Conservation (phyloP, 495 filamentous ascomycete species). For the Penicillium macrosclerotiorum region DNA sequence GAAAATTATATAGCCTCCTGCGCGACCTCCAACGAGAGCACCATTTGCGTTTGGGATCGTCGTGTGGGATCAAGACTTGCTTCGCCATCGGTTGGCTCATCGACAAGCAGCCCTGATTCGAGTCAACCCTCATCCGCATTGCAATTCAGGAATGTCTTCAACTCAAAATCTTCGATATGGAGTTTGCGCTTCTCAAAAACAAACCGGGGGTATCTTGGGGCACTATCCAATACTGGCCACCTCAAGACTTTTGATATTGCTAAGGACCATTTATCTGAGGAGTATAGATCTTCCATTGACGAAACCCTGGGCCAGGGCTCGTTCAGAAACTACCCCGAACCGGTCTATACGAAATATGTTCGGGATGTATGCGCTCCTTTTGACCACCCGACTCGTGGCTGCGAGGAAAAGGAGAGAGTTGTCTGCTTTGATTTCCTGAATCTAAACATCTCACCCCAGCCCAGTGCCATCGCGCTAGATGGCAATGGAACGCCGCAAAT, state of each 20-base stretch:
- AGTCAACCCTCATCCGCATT: slow-evolving; percentile 54
- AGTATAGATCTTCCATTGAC: slow-evolving; percentile 40
- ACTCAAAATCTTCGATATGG: slow-evolving; percentile 61
- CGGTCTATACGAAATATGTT: slow-evolving; percentile 47
- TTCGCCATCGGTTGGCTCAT: slow-evolving; percentile 35
- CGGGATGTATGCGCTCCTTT: slow-evolving; percentile 47
- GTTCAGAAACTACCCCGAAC: slow-evolving; percentile 39
- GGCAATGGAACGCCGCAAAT: slow-evolving; percentile 67
- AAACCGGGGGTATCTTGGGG: slow-evolving; percentile 68
- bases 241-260: slow-evolving; percentile 70
- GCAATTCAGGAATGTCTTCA: slow-evolving; percentile 64
- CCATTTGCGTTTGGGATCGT: slow-evolving; percentile 85
- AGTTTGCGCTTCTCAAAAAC: slow-evolving; percentile 78
- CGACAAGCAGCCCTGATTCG: slow-evolving; percentile 30
- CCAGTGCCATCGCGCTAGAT: slow-evolving; percentile 65
- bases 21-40: slow-evolving; percentile 62
- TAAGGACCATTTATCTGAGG: slow-evolving; percentile 53
- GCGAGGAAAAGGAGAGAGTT: slow-evolving; percentile 60
- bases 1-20: slow-evolving; percentile 94
- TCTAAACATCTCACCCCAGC: slow-evolving; percentile 58
- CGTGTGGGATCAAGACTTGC: slow-evolving; percentile 58
- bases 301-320: slow-evolving; percentile 42
- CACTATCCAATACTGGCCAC: slow-evolving; percentile 76
- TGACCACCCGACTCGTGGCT: slow-evolving; percentile 40
- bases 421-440: slow-evolving; percentile 86